phyloP scores from a whole-genome alignment of 2,329 filamentous ascomycete species.

The Cytospora mali region DNA sequence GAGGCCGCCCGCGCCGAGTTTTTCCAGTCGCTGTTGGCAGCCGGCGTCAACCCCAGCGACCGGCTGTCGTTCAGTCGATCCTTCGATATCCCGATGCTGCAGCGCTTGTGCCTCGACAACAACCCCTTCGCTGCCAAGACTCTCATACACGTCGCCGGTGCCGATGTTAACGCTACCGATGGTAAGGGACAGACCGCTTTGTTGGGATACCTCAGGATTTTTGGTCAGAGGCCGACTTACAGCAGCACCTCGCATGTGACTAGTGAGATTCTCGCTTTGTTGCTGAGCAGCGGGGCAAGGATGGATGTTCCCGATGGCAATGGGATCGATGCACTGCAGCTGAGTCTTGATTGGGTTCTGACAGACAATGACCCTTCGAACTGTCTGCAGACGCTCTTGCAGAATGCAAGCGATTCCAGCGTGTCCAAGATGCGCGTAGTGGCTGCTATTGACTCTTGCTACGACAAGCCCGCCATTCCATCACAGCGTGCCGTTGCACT shows the following conservation, averaged over 20 bases:
- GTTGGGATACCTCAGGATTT: constrained; percentile 1
- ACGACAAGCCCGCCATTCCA: not conserved
- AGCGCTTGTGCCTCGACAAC: constrained; percentile 3
- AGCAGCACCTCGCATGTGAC: not conserved
- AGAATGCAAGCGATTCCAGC: not conserved
- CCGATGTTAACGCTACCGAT: constrained; percentile 31
- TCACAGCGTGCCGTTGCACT: not conserved
- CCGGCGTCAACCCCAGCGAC: constrained; percentile 30
- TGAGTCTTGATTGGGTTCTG: not conserved
- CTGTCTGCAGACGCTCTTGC: not conserved
- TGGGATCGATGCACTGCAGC: not conserved
- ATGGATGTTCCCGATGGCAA: not conserved
- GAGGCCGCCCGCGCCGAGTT: constrained; percentile 30
- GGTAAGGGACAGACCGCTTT: constrained; percentile 29
- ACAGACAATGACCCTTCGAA: not conserved
- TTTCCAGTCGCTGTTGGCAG: constrained; percentile 30
- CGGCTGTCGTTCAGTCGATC: constrained; percentile 26
- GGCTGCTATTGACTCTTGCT: not conserved
- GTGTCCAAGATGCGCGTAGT: not conserved
- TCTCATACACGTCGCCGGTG: constrained; percentile 28
- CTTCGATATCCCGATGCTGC: not conserved
- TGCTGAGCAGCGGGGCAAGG: not conserved
- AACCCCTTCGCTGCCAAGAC: constrained; percentile 22
- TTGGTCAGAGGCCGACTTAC: not conserved
- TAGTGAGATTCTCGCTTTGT: not conserved